These are phyloP conservation scores for Coccomyxa sp. DNA, from an alignment of 139 green algal genomes.

Conservation along the genomic window DNA sequence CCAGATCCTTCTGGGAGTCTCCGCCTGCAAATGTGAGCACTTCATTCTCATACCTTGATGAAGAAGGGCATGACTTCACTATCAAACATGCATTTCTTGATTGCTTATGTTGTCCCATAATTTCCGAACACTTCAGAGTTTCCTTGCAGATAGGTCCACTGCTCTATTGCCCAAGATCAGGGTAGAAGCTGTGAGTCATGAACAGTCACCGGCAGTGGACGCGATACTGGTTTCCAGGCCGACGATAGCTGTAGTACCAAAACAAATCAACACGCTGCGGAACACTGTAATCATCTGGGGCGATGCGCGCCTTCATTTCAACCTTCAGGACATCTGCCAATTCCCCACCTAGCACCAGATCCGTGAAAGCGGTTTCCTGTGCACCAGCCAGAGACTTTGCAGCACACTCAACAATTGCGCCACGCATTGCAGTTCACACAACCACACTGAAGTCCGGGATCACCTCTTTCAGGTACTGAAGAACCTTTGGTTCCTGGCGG, in stretches of 20 bases:
- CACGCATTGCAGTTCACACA: no score
- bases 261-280: neutral
- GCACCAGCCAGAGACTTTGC: no score
- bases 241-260: neutral
- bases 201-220: neutral
- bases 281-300: neutral
- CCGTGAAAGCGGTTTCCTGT: neutral
- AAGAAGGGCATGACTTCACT: neutral
- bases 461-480: no score
- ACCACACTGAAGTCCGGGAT: no score
- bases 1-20: neutral
- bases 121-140: neutral
- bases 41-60: neutral
- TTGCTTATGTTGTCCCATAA: neutral
- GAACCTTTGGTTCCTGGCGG: no score
- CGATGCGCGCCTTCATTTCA: neutral
- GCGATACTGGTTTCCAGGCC: neutral
- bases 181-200: neutral
- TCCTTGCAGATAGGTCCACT: neutral
- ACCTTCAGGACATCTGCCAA: neutral
- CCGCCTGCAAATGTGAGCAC: neutral
- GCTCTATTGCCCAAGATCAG: neutral
- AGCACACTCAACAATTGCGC: no score
- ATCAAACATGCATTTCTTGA: neutral
- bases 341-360: neutral